These are phyloP conservation scores for Talaromyces sp. DNA, from an alignment of 2,329 filamentous ascomycete species.

Conservation along the genomic window DNA sequence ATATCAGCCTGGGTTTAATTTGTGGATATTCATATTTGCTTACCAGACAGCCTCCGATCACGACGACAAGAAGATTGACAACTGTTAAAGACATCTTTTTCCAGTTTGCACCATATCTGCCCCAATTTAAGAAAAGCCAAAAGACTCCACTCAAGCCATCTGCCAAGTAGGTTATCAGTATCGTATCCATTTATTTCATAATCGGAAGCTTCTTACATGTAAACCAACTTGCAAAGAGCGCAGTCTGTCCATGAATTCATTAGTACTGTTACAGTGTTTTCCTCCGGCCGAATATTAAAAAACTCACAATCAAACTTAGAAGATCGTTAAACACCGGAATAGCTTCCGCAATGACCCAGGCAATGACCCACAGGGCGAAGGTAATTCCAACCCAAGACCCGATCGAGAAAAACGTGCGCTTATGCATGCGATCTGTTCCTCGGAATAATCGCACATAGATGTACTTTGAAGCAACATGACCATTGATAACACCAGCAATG, in stretches of 20 bases:
- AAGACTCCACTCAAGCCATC: conserved; percentile 19
- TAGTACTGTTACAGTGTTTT: not conserved
- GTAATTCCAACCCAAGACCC: conserved; percentile 62
- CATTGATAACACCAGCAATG: conserved; percentile 70
- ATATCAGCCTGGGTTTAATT: not conserved
- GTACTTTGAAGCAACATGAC: conserved; percentile 66
- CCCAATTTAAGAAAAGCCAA: conserved; percentile 17
- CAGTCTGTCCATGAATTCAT: conserved; percentile 30
- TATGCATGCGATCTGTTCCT: conserved; percentile 57
- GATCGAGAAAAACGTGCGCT: conserved; percentile 53
- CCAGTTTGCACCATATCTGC: conserved; percentile 9
- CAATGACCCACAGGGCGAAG: conserved; percentile 59
- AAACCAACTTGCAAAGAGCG: conserved; percentile 68
- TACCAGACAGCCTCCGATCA: conserved; percentile 15
- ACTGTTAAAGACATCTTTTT: conserved; percentile 9
- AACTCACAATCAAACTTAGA: conserved; percentile 57
- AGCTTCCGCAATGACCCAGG: conserved; percentile 68
- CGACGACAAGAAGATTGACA: conserved; percentile 13
- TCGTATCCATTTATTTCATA: no score
- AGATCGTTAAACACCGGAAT: conserved; percentile 70
- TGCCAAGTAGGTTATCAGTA: not conserved
- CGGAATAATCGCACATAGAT: conserved; percentile 67
- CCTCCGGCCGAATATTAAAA: not conserved
- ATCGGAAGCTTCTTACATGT: conserved; percentile 32
- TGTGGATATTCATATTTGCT: not conserved